phyloP scores from a whole-genome alignment of 1,284 basidiomycete species.

The Coriolopsis trogii region DNA sequence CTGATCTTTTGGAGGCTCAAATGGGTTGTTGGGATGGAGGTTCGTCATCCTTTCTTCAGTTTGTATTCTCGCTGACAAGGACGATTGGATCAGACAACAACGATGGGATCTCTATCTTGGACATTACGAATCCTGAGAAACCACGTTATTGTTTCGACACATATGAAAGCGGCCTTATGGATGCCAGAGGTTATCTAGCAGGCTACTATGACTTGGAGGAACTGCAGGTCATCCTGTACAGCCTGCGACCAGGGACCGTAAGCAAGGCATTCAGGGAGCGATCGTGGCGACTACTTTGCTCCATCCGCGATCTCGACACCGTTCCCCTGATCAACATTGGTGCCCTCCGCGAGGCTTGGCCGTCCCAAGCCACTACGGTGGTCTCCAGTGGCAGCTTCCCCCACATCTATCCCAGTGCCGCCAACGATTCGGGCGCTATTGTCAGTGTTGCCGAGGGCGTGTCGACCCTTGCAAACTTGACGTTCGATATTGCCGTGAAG shows the following conservation, averaged over 20 bases:
- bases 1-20: background rate
- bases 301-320: too few species aligned
- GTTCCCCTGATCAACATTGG: too few species aligned
- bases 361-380: too few species aligned
- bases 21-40: background rate
- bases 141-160: slow-evolving; percentile 1
- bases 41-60: background rate
- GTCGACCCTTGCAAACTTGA: slow-evolving; percentile 26
- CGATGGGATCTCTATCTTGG: slow-evolving; percentile 6
- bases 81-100: slow-evolving; percentile 13
- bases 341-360: too few species aligned
- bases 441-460: background rate
- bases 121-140: slow-evolving; percentile 2
- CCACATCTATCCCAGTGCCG: background rate
- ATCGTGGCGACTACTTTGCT: too few species aligned
- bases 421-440: background rate
- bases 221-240: too few species aligned
- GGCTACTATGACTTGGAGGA: slow-evolving; percentile 34
- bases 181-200: slow-evolving; percentile 35
- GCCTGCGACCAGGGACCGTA: too few species aligned
- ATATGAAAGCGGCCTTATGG: too few species aligned
- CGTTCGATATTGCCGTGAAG: slow-evolving; percentile 28
- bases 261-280: too few species aligned
- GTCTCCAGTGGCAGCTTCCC: background rate
- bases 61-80: background rate